Conservation (phyloP, 768 basidiomycete genomes). For the Phylloporus rhodoxanthus region DNA sequence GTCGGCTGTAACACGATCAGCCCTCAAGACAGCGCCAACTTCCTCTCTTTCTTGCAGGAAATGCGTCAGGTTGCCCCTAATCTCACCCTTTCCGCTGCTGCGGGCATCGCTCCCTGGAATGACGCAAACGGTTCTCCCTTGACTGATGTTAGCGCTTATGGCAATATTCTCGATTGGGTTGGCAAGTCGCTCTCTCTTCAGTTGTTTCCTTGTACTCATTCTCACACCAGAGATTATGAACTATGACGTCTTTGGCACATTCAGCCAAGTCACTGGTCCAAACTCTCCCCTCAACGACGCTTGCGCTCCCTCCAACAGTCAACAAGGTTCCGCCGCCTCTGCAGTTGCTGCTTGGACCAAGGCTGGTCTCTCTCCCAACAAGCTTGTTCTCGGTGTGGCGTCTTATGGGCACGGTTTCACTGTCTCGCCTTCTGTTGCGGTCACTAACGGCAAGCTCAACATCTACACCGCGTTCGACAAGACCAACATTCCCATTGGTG, state of each 20-base stretch:
- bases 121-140: slow-evolving; percentile 52
- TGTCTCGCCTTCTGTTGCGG: slow-evolving; percentile 21
- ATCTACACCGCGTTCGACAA: slow-evolving; percentile 50
- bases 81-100: slow-evolving; percentile 69
- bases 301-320: slow-evolving; percentile 55
- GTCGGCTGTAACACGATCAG: slow-evolving; percentile 64
- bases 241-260: slow-evolving; percentile 59
- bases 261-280: slow-evolving; percentile 58
- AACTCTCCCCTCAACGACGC: slow-evolving; percentile 80
- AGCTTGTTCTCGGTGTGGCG: slow-evolving; percentile 82
- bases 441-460: slow-evolving; percentile 28
- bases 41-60: slow-evolving; percentile 68
- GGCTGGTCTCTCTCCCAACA: slow-evolving; percentile 66
- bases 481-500: slow-evolving; percentile 42
- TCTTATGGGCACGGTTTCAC: slow-evolving; percentile 76
- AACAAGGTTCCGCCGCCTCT: slow-evolving; percentile 69
- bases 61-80: slow-evolving; percentile 53
- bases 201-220: slow-evolving; percentile 1
- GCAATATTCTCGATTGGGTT: slow-evolving; percentile 68
- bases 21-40: slow-evolving; percentile 67
- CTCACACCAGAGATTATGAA: slow-evolving; percentile 56
- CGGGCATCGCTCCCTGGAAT: slow-evolving; percentile 59
- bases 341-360: slow-evolving; percentile 68
- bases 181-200: slow-evolving; percentile 29
- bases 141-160: slow-evolving; percentile 60